Evolutionary conservation across 2,329 filamentous ascomycete species (phyloP).

Genomic region (Apiospora sp.): DNA sequence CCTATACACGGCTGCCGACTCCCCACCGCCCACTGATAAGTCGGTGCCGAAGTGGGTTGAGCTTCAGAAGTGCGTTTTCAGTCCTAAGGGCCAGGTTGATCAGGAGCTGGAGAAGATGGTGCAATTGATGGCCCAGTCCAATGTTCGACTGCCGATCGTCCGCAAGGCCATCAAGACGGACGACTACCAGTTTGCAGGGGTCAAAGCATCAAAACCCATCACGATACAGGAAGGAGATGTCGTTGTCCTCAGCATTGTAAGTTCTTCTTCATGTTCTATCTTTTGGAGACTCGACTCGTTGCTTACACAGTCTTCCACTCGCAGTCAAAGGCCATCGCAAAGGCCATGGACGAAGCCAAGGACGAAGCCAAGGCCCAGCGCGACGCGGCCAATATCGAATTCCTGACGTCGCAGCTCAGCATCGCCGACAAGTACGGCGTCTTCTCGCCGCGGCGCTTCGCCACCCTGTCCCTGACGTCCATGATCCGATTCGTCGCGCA

Average conservation of each 20-base stretch:
- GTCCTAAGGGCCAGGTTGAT: not conserved
- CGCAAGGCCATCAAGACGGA: slow-evolving; percentile 18
- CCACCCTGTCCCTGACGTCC: slow-evolving; percentile 31
- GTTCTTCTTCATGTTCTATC: too few relatives aligned
- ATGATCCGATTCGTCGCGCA: slow-evolving; percentile 37
- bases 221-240: not conserved
- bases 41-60: slow-evolving; percentile 19
- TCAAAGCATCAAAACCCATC: slow-evolving; percentile 4
- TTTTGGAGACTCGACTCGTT: too few relatives aligned
- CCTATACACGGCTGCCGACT: slow-evolving; percentile 16
- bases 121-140: slow-evolving; percentile 22
- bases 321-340: not conserved
- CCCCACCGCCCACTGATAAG: not conserved
- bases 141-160: slow-evolving; percentile 19
- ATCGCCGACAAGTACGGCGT: slow-evolving; percentile 15
- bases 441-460: slow-evolving; percentile 45
- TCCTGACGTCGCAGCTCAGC: not conserved
- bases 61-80: not conserved
- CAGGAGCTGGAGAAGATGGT: slow-evolving; percentile 12
- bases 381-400: not conserved
- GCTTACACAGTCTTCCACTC: too few relatives aligned
- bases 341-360: not conserved
- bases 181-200: slow-evolving; percentile 12
- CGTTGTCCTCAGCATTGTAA: not conserved
- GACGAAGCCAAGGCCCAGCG: not conserved